Evolutionary conservation across 1,284 basidiomycete genomes (phyloP), one percentile per base, ranked within the genome.

Genomic region (Ceratorhiza oryzae-sativae): DNA sequence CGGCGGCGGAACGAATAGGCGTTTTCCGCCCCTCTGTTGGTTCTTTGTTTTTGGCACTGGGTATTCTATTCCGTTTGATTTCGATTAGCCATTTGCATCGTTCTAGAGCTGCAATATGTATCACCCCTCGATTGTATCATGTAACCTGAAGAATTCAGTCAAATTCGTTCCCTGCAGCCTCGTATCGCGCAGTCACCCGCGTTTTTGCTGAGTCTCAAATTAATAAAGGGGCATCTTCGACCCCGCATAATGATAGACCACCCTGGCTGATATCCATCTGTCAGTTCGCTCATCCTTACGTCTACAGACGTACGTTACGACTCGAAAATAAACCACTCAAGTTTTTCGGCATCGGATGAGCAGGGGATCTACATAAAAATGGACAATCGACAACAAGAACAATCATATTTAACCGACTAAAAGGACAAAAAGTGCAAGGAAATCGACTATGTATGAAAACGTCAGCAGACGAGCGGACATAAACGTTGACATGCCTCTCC

Each of bases 401-500:
- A n/a, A n/a, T n/a, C n/a, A n/a, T n/a, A n/a, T n/a, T n/a, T n/a
- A n/a, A n/a, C n/a, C n/a, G n/a, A n/a, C n/a, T n/a, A n/a, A n/a
- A n/a, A n/a, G n/a, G n/a, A n/a, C n/a, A n/a, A n/a, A n/a, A n/a
- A n/a, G n/a, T n/a, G n/a, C n/a, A n/a, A n/a, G n/a, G n/a, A n/a
- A n/a, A n/a, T 4, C 9, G 42, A 61, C 45, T 61, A 46, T 42
- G 42, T 39, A 39, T 39, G 8, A 48, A 61, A 45, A 45, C 42
- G 42, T 61, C 42, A 61, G 59, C 59, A 61, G 59, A 23, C 59
- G 42, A 30, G 59, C 32, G 42, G 27, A 61, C 59, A 61, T 30
- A 61, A 61, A 51, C 55, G 41, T 32, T 61, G 42, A 61, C 59
- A 61, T 61, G 59, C 59, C 59, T 61, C 59, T 61, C 25, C 59